Base-by-base conservation (phyloP, 345 rosid genomes). In the Moricandia arvensis region DNA sequence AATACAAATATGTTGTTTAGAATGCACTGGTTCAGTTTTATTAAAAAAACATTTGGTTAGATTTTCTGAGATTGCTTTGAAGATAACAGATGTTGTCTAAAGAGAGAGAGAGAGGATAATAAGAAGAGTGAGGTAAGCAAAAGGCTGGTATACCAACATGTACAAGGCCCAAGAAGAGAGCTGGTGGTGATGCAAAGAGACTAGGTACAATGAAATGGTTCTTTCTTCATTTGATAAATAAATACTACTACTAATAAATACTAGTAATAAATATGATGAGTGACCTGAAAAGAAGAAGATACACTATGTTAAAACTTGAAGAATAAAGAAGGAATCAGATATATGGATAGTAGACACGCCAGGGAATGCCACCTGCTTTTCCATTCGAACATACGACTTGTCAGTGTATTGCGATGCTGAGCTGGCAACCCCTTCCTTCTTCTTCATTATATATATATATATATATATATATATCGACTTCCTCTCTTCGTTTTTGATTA, bases 391-490 rank as follows among this genome's bases (percentile, higher is more conserved):
- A 38, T 57, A 58, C 67, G 79, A 76, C 24, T 21, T 54, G 80
- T 68, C 34, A 26, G 33, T 68, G 47, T 35, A 37, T 63, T 9
- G 16, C 58, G n/a, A 30, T 17, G 75, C 68, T 77, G 76, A 71
- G 71, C 76, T 77, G 80, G 62, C 76, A 15, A 16, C 72, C 73
- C 63, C 54, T 64, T 60, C 10, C 55, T 26, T 59, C 43, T 3
- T 63, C 70, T 9, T 41, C 65, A 74, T 34, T 49, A 49, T 49
- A 15, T 49, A 49, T 16, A 45, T 66, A 43, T 49, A 15, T 49
- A 49, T 16, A 45, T 66, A 43, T 49, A 49, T 49, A 15, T 49
- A 49, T 16, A 45, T 66, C n/a, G n/a, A 43, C 33, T 37, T 31
- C 11, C 30, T 69, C 75, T 69, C 16, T n/a, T 54, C 73, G 31